Percentiles rank a stretch among this genome's conserved stretches.
Evolutionary conservation across 179 eudicot species (phyloP).

Genomic region (Pouteria campechiana): DNA sequence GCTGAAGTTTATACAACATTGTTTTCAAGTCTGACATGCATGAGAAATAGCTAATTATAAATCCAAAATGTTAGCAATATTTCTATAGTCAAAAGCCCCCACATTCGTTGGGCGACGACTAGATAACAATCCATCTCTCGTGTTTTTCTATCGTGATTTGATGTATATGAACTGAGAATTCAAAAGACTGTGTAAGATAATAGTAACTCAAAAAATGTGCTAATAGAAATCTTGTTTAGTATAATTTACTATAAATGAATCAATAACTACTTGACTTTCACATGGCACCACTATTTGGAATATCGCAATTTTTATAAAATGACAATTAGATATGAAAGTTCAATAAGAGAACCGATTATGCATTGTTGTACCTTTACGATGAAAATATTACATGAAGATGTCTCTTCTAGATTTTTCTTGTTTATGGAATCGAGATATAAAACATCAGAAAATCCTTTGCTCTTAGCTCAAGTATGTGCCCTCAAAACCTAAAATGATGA

Average conservation of each 20-base stretch:
- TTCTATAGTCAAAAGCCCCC: neutral
- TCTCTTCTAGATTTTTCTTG: constrained; percentile 25
- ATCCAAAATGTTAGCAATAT: neutral
- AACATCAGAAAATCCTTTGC: constrained; percentile 29
- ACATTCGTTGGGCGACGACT: neutral
- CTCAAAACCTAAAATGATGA: constrained; percentile 10
- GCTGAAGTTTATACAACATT: constrained; percentile 25
- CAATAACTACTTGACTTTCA: neutral
- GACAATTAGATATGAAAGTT: neutral
- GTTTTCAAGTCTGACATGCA: constrained; percentile 5
- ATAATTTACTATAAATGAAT: too few species aligned
- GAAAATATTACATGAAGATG: constrained; percentile 30
- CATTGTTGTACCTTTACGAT: constrained; percentile 18
- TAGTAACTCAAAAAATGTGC: neutral
- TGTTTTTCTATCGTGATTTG: neutral
- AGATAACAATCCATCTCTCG: neutral
- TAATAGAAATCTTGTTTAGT: neutral
- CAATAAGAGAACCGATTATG: neutral
- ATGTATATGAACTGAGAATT: neutral
- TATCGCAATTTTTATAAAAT: neutral
- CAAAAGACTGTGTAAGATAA: neutral
- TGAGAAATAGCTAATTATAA: neutral
- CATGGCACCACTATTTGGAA: neutral
- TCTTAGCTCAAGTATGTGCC: constrained; percentile 21
- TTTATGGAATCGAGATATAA: constrained; percentile 26